Conservation (phyloP, 2,329 filamentous ascomycete genomes). For the Ophiostoma piceae region DNA sequence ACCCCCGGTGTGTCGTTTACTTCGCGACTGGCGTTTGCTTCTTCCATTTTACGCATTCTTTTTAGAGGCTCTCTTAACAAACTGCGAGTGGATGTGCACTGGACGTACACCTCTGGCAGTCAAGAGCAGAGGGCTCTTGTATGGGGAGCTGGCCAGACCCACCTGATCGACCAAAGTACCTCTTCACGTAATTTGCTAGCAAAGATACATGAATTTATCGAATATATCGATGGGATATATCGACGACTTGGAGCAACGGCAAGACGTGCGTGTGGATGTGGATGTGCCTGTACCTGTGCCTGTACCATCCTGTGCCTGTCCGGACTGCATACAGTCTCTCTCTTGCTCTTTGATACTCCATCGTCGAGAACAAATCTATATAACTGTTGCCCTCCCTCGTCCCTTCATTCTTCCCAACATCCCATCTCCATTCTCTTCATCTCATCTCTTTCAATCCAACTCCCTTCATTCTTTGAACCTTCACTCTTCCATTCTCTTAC, state of each 20-base stretch:
- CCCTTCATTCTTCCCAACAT: conserved; percentile 24
- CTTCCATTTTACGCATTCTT: conserved; percentile 17
- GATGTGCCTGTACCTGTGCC: background rate
- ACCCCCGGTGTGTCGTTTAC: background rate
- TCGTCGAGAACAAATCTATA: conserved; percentile 15
- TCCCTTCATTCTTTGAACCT: conserved; percentile 14
- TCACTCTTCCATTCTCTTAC: conserved; percentile 13
- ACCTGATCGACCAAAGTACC: conserved; percentile 2
- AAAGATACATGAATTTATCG: conserved; percentile 1
- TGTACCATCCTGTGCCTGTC: background rate
- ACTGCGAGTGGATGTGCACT: conserved; percentile 2
- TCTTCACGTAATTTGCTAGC: background rate
- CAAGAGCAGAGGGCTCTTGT: background rate
- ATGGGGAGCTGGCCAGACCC: conserved; percentile 5
- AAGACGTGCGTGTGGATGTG: background rate
- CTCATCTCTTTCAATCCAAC: conserved; percentile 8
- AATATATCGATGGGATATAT: background rate
- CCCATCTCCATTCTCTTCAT: conserved; percentile 14
- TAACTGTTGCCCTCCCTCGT: conserved; percentile 22
- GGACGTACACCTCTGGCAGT: background rate
- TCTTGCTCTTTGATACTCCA: background rate
- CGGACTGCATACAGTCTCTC: background rate
- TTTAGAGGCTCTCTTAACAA: conserved; percentile 19
- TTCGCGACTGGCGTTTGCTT: conserved; percentile 13
- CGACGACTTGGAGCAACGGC: conserved; percentile 1